Evolutionary conservation across 352 stramenopile species (phyloP), one percentile per base, ranked within the genome.

Genomic region (Pythium phragmitis): DNA sequence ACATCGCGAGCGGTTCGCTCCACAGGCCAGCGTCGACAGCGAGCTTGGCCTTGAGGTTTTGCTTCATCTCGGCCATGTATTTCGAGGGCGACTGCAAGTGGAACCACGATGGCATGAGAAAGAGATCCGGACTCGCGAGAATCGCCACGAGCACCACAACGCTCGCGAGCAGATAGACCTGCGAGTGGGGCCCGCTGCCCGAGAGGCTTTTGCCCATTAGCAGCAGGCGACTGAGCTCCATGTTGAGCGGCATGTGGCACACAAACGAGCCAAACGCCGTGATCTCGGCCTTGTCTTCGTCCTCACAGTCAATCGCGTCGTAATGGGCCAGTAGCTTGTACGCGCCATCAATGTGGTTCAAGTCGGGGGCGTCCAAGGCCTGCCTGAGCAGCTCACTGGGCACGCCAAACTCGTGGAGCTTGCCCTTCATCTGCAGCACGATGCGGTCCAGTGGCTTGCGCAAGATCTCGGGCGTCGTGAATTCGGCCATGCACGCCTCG

Each of bases 361-460:
- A 60, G 34, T 92, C 71, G 0, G 86, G 86, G 0, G 79, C 79
- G 52, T 92, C 80, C 56, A 95, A 57, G 1, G 86, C 83, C 57
- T 92, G 76, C 39, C 60, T 67, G 19, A 95, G 69, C 47, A 95
- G 73, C 14, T 67, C 74, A 69, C 82, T 91, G 1, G 86, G 86
- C 7, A 83, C 77, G 4, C 81, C 85, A 69, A 91, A 92, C 42
- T 89, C 63, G 7, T 82, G 72, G 48, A 96, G 57, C 28, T 84
- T 85, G 26, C 77, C 80, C 57, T 93, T 93, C 23, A 96, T 55
- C 42, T 89, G 82, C 42, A 96, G 53, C 28, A 96, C 78, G 17
- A 91, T 89, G 3, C 87, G 82, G 39, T 94, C 84, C 17, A 96
- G 70, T 2, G 87, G 85, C 66, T 92, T 96, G 34, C 87, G 85